Evolutionary conservation across 2,329 filamentous ascomycete species (phyloP).

Genomic region (Fusarium sp.): DNA sequence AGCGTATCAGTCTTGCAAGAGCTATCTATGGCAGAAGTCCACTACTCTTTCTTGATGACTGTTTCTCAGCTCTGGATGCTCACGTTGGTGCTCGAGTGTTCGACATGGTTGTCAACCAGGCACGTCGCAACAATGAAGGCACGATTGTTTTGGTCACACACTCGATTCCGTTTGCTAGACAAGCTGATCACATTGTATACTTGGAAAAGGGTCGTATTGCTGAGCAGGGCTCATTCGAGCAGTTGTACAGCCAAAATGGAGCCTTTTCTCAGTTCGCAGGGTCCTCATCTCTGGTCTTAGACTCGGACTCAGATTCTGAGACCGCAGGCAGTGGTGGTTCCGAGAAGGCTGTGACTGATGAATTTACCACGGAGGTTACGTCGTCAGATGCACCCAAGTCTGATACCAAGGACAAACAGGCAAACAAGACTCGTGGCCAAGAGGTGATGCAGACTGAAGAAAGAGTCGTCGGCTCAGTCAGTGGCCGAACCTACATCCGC

Average conservation of each 20-base stretch:
- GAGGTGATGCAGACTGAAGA: constrained; percentile 26
- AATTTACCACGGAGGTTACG: rapidly evolving
- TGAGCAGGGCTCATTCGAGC: constrained; percentile 12
- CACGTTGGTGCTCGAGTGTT: constrained; percentile 20
- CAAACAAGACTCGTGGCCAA: not conserved
- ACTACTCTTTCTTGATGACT: constrained; percentile 20
- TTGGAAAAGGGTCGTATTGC: constrained; percentile 5
- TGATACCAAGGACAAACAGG: not conserved
- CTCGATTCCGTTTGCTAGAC: constrained; percentile 15
- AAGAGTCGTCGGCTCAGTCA: constrained; percentile 16
- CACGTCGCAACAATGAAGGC: not conserved
- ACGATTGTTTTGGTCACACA: constrained; percentile 10
- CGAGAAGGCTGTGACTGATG: rapidly evolving
- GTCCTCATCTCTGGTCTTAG: not conserved
- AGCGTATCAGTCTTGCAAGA: constrained; percentile 21
- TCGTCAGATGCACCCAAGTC: rapidly evolving
- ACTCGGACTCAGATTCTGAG: not conserved
- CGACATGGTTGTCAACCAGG: constrained; percentile 15
- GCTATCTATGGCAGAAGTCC: constrained; percentile 13
- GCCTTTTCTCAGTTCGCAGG: not conserved
- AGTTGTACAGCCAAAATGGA: not conserved
- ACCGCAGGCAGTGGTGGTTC: not conserved
- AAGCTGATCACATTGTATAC: constrained; percentile 18
- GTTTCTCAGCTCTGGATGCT: constrained; percentile 17
- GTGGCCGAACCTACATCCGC: constrained; percentile 13